These are phyloP conservation scores for Aspergillus haitiensis DNA, from an alignment of 495 filamentous ascomycete species.

Conservation along the genomic window DNA sequence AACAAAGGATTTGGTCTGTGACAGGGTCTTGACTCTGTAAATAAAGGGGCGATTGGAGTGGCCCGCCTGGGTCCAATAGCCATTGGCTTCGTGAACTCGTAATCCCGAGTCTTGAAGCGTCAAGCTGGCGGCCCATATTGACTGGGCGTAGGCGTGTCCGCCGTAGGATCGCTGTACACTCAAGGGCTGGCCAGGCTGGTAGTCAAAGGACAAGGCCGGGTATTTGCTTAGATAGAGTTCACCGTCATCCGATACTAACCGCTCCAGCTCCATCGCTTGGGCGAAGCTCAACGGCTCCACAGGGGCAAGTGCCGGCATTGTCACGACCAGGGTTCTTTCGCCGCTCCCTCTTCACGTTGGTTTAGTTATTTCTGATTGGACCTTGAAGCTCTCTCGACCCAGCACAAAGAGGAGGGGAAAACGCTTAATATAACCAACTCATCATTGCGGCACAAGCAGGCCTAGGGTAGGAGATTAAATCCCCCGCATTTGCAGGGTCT, in stretches of 20 bases:
- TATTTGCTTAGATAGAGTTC: constrained; percentile 6
- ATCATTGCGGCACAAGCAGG: no score
- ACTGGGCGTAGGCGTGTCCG: constrained; percentile 11
- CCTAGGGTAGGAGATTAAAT: no score
- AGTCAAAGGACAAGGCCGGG: constrained; percentile 3
- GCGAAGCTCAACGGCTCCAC: constrained; percentile 6
- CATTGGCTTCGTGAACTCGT: constrained; percentile 11
- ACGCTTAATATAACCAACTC: no score
- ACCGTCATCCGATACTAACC: neutral
- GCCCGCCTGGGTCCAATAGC: constrained; percentile 14
- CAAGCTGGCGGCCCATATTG: constrained; percentile 13
- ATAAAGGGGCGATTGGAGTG: constrained; percentile 10
- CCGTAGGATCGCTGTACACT: constrained; percentile 1
- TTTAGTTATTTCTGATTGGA: no score
- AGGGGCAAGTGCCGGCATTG: constrained; percentile 8
- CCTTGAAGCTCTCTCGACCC: no score
- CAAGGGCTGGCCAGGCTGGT: neutral
- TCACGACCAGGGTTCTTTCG: neutral
- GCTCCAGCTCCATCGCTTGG: neutral
- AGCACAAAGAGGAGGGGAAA: no score
- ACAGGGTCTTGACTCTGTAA: constrained; percentile 10
- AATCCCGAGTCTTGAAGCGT: neutral
- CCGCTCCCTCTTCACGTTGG: no score
- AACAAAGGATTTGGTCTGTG: constrained; percentile 7
- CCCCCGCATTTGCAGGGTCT: no score